phyloP scores from a whole-genome alignment of 2,329 filamentous ascomycete genomes.

The Sporothrix variecibatus region DNA sequence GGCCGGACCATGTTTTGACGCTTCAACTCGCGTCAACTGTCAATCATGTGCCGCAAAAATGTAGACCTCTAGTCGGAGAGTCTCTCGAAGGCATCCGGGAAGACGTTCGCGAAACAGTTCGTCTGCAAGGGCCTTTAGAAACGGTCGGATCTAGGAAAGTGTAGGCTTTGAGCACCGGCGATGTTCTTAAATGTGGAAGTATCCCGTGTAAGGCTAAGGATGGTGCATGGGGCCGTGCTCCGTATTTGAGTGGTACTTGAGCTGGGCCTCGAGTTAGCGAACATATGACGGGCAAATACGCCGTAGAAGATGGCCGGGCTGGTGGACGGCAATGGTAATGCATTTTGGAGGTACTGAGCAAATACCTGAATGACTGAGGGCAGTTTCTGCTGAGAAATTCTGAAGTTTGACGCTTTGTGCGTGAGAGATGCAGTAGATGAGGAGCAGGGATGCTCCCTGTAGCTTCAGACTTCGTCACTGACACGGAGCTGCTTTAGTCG shows the following conservation, averaged over 20 bases:
- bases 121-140: neutral
- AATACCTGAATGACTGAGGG: neutral
- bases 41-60: constrained; percentile 27
- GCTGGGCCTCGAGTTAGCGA: neutral
- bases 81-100: neutral
- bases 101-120: neutral
- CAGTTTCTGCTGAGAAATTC: neutral
- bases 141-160: neutral
- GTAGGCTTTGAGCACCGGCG: neutral
- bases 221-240: neutral
- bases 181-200: neutral
- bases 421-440: neutral
- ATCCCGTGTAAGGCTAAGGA: neutral
- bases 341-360: neutral
- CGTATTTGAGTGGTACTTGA: neutral
- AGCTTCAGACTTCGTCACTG: neutral
- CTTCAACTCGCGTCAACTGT: constrained; percentile 23
- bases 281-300: neutral
- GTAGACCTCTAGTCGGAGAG: too few species aligned
- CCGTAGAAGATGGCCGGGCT: constrained; percentile 4
- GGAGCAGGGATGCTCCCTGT: neutral
- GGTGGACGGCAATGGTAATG: neutral
- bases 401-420: neutral
- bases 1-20: neutral
- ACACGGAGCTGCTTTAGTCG: neutral